Percentiles rank a stretch among this genome's conserved stretches.
These are phyloP conservation scores for Actinomortierella ambigua DNA, from an alignment of 371 early-diverging fungal genomes.

Conservation along the genomic window DNA sequence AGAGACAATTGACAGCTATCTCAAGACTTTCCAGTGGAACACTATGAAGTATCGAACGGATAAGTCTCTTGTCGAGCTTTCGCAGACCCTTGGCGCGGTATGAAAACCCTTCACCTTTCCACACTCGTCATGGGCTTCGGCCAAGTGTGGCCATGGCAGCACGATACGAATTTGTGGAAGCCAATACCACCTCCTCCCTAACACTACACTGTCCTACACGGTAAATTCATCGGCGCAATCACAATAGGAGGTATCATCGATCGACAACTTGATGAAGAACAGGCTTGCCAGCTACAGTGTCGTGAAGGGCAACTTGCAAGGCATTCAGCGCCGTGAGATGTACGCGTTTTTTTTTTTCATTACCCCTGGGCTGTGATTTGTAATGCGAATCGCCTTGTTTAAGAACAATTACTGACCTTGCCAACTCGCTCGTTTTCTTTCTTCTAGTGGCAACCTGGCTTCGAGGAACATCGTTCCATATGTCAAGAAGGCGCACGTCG, in stretches of 20 bases:
- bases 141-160: too few species aligned
- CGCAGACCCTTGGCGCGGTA: constrained; percentile 68
- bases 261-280: constrained; percentile 86
- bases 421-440: constrained; percentile 2
- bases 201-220: too few species aligned
- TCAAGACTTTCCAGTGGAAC: constrained; percentile 92
- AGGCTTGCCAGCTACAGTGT: constrained; percentile 86
- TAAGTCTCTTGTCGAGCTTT: constrained; percentile 86
- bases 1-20: constrained; percentile 85
- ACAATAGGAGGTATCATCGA: constrained; percentile 77
- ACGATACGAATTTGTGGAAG: too few species aligned
- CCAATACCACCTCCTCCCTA: too few species aligned
- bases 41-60: constrained; percentile 96
- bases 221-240: not conserved
- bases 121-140: too few species aligned
- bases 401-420: not conserved
- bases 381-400: constrained; percentile 1
- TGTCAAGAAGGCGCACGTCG: constrained; percentile 90
- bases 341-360: constrained; percentile 40
- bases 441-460: constrained; percentile 86
- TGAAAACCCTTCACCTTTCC: constrained; percentile 2
- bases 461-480: constrained; percentile 84
- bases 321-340: constrained; percentile 83
- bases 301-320: constrained; percentile 77
- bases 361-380: not conserved